Conservation (phyloP, 306 rosid genomes). For the Acacia melanoxylon region DNA sequence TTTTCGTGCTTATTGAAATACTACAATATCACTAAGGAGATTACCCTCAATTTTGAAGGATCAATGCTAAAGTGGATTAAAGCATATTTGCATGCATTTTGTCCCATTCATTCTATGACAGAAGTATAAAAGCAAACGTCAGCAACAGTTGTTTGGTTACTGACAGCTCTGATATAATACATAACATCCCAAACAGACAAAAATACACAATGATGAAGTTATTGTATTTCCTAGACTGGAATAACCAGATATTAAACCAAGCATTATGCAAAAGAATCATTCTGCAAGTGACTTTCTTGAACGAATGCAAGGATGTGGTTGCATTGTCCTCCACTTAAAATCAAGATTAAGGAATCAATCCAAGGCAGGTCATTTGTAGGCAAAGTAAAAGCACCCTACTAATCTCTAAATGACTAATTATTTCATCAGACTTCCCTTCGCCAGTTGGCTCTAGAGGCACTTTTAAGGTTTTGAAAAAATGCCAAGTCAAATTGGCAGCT, state of each 20-base stretch:
- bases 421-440: not conserved
- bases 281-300: not conserved
- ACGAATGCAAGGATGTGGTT: not conserved
- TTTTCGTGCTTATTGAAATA: not conserved
- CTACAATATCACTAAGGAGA: not conserved
- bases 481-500: not conserved
- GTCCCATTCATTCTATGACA: not conserved
- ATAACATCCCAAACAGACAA: not conserved
- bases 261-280: not conserved
- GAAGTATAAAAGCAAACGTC: not conserved
- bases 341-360: not conserved
- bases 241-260: not conserved
- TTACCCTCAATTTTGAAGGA: not conserved
- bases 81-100: not conserved
- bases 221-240: not conserved
- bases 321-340: not conserved
- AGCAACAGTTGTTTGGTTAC: not conserved
- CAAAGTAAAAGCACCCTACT: not conserved
- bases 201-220: not conserved
- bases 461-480: not conserved
- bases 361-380: not conserved
- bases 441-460: not conserved
- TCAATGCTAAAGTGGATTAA: not conserved
- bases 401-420: not conserved
- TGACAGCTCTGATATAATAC: not conserved